Base-by-base conservation (phyloP, 2,329 filamentous ascomycete species). In the Exophiala phaeomuriformis region DNA sequence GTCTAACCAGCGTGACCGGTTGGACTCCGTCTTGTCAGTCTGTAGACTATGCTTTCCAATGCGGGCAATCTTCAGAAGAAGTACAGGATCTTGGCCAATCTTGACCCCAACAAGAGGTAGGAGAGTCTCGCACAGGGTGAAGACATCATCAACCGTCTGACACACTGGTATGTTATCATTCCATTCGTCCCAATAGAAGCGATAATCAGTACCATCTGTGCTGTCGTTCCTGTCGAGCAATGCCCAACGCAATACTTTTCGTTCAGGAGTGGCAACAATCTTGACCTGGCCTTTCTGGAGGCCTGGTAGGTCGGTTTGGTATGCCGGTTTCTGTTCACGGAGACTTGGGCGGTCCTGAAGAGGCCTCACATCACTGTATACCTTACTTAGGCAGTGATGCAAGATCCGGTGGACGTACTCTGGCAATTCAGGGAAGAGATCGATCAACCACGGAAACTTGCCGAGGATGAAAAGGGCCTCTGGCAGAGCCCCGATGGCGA, bases 111-210 rank as follows among this genome's bases (percentile, higher is more conserved):
- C 86, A 28, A 91, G 74, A 60, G 93, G 94, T 43, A 96, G 75
- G 27, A 98, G 78, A 1, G 89, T 90, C 53, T 83, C 81, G 68
- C 90, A 94, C 0, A 96, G 79, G 2, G 85, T 83, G 68, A 97
- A 93, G 9, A 98, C 79, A 66, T 98, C 93, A 58, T 96, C 89
- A 4, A 95, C 82, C 1, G 77, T 86, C 67, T 95, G 90, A 66
- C 93, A 98, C 19, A 95, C 74, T 0, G 93, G 94, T 43, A 98
- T 78, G 59, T 93, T 95, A 69, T 97, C 91, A 2, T 84, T 79
- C 93, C 93, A 98, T 63, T 97, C 93, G 55, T 95, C 90, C 84
- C 93, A 96, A 69, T 98, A 98, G 67, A 94, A 97, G 33, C 86
- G 82, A 68, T 96, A 97, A 49, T 86, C 77, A 8, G 75, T 81